phyloP scores from a whole-genome alignment of 495 filamentous ascomycete genomes.

The Gamarada debralockiae region DNA sequence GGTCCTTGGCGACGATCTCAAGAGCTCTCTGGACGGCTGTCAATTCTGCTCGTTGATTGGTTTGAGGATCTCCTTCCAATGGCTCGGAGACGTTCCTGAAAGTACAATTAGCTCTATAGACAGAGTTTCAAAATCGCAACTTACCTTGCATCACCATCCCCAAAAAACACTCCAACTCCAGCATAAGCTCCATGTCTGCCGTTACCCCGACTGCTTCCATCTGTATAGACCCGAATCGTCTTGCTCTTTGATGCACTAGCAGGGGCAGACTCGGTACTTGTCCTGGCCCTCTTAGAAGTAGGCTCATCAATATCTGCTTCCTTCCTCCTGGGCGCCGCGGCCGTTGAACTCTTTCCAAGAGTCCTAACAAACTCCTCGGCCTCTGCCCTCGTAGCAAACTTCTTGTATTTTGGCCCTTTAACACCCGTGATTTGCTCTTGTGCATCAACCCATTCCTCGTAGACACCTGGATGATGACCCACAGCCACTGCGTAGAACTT shows the following conservation, averaged over 20 bases:
- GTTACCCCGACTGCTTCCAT: constrained; percentile 80
- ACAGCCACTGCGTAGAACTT: constrained; percentile 85
- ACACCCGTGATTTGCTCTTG: constrained; percentile 73
- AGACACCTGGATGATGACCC: constrained; percentile 81
- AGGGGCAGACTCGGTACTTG: not conserved
- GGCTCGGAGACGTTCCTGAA: constrained; percentile 86
- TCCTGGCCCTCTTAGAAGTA: constrained; percentile 54
- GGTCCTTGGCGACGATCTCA: constrained; percentile 58
- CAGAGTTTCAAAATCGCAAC: constrained; percentile 15
- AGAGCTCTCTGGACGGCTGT: constrained; percentile 83
- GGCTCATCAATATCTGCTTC: constrained; percentile 46
- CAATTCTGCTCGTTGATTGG: constrained; percentile 92
- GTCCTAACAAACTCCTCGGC: constrained; percentile 68
- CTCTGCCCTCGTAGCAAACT: constrained; percentile 72
- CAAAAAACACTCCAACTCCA: constrained; percentile 88
- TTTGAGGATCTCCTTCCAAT: constrained; percentile 69
- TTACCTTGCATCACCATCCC: constrained; percentile 65
- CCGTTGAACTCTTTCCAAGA: constrained; percentile 27
- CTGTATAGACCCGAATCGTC: constrained; percentile 75
- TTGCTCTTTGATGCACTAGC: constrained; percentile 33
- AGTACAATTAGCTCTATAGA: not conserved
- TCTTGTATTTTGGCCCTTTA: constrained; percentile 75
- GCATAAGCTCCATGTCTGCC: constrained; percentile 67
- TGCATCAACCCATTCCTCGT: constrained; percentile 79
- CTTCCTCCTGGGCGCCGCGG: constrained; percentile 21